Base-by-base conservation (phyloP, 306 rosid species). In the Benincasa hispida region DNA sequence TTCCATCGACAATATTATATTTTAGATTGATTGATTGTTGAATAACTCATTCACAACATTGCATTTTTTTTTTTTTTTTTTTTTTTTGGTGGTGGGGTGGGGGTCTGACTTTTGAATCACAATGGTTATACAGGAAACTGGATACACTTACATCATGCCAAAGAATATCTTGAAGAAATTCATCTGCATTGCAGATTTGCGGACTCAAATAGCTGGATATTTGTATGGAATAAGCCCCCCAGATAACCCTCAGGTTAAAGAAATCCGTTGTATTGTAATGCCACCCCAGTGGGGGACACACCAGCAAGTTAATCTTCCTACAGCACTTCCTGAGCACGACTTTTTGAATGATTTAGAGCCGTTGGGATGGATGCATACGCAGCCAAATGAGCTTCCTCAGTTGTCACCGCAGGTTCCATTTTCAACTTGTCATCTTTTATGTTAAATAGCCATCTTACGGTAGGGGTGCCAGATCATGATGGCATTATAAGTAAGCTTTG, bases 281-380 rank as follows among this genome's bases (percentile, higher is more conserved):
- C 86, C 98, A 65, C 99, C 99, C 5, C 99, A 95, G 76, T 92
- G 92, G 93, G 99, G 98, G 65, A 95, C 96, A 73, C 99, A 95
- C 82, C 99, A 95, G 75, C 99, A 92, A 85, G 99, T 95, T 74
- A 89, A 95, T 80, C 97, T 95, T 41, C 99, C 98, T 41, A 85
- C 98, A 14, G 92, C 91, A 45, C 96, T 95, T 72, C 99, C 98
- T 2, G 99, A 95, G 82, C 98, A 95, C 79, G 99, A 95, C 85
- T 95, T 95, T 81, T 88, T 95, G 81, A 92, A 83, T 77, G 99
- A 92, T 83, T 86, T 95, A 86, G 99, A 95, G 82, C 99, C 99
- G 32, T 76, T 95, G 92, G 99, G 99, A 76, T 95, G 99, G 99
- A 92, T 95, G 99, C 99, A 95, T 83, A 95, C 99, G 5, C 99